Conservation (phyloP, 2,329 filamentous ascomycete species). For the Raffaelea ambrosiae region DNA sequence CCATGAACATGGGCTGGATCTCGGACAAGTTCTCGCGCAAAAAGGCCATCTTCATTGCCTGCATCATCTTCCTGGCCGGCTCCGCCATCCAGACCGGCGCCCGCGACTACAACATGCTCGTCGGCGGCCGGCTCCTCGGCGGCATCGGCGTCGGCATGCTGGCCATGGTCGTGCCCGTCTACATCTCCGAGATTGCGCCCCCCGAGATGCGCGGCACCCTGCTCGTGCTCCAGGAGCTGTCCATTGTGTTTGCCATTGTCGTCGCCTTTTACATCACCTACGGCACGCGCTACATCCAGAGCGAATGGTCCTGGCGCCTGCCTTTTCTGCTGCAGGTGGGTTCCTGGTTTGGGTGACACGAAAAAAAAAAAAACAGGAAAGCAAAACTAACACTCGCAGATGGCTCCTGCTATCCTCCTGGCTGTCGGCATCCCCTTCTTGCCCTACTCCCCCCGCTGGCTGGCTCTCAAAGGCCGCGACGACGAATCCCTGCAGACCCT, state of each 20-base stretch:
- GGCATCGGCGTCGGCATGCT: slow-evolving; percentile 4
- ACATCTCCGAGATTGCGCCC: slow-evolving; percentile 9
- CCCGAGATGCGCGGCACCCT: slow-evolving; percentile 8
- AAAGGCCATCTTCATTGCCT: not conserved
- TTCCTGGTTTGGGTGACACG: too few relatives aligned
- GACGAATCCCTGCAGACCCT: slow-evolving; percentile 11
- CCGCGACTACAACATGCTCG: not conserved
- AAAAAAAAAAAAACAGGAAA: too few relatives aligned
- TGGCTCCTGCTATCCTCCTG: slow-evolving; percentile 41
- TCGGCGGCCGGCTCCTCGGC: slow-evolving; percentile 11
- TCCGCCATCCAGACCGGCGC: not conserved
- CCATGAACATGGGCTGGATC: not conserved
- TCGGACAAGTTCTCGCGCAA: not conserved
- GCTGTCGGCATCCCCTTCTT: slow-evolving; percentile 44
- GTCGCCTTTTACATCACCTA: slow-evolving; percentile 32
- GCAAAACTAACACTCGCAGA: slow-evolving; percentile 37
- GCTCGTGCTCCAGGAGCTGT: slow-evolving; percentile 1
- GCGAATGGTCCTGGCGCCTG: slow-evolving; percentile 47
- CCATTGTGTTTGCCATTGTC: slow-evolving; percentile 29
- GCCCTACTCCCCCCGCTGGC: slow-evolving; percentile 49
- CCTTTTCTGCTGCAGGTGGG: slow-evolving; percentile 19
- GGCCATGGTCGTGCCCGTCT: slow-evolving; percentile 3
- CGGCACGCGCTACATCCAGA: slow-evolving; percentile 22
- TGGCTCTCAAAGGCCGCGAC: slow-evolving; percentile 26
- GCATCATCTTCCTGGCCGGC: not conserved